Conservation (phyloP, 805 yeast species). For the Wickerhamomyces silvicola region DNA sequence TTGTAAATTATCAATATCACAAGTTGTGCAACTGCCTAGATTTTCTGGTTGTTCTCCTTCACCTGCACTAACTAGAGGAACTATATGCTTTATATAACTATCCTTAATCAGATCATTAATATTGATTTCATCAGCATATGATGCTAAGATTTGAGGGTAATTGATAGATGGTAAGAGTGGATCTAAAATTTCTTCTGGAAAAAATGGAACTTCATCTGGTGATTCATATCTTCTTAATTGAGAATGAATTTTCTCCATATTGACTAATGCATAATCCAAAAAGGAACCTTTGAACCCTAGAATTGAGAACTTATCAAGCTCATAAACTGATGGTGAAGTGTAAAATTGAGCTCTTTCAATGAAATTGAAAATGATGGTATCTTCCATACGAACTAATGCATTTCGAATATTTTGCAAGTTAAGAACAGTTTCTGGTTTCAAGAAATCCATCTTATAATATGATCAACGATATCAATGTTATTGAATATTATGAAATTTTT, state of each 20-base stretch:
- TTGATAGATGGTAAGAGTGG: conserved; percentile 76
- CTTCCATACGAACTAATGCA: conserved; percentile 89
- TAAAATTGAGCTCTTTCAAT: conserved; percentile 91
- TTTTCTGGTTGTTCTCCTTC: conserved; percentile 77
- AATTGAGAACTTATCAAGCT: conserved; percentile 46
- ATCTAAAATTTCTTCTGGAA: conserved; percentile 54
- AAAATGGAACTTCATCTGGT: conserved; percentile 91
- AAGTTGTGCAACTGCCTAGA: conserved; percentile 75
- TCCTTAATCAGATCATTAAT: conserved; percentile 64
- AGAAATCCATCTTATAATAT: conserved; percentile 60
- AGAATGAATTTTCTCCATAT: conserved; percentile 68
- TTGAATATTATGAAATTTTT: too few species aligned
- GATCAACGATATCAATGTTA: too few species aligned
- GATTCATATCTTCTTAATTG: conserved; percentile 87
- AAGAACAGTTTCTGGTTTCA: conserved; percentile 74
- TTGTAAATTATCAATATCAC: conserved; percentile 85
- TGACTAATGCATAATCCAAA: conserved; percentile 77
- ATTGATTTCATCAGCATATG: conserved; percentile 66
- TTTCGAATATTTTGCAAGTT: conserved; percentile 77
- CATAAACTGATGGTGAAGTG: conserved; percentile 69
- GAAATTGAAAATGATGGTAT: conserved; percentile 85
- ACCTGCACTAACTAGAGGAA: conserved; percentile 63
- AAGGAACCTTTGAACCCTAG: conserved; percentile 75
- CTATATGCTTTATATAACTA: conserved; percentile 65
- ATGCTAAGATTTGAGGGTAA: conserved; percentile 75